phyloP scores from a whole-genome alignment of 169 alveolate species.

The Hepatocystis sp. region DNA sequence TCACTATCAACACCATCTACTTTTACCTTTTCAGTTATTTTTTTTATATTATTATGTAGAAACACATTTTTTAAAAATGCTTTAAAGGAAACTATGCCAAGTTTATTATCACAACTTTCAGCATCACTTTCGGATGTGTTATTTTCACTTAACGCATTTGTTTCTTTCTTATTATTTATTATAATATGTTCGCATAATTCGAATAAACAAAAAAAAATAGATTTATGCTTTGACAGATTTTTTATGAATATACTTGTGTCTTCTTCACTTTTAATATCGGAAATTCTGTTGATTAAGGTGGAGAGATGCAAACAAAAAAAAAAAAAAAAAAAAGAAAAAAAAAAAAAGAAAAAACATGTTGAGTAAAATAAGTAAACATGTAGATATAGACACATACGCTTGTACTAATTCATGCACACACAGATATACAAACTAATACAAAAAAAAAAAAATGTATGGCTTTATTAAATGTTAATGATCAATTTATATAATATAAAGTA shows the following conservation, averaged over 20 bases:
- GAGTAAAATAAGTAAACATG: no score
- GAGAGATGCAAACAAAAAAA: constrained; percentile 5
- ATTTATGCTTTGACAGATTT: constrained; percentile 44
- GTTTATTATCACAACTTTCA: constrained; percentile 58
- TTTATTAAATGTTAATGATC: no score
- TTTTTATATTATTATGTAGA: constrained; percentile 27
- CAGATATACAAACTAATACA: no score
- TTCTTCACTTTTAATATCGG: constrained; percentile 28
- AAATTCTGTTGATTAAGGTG: no score
- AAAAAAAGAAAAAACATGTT: constrained; percentile 1
- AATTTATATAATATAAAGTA: no score
- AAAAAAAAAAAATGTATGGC: no score
- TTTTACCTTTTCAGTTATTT: constrained; percentile 32
- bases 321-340: background rate
- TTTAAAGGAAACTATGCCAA: constrained; percentile 20
- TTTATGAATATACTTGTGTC: constrained; percentile 20
- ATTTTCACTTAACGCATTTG: constrained; percentile 18
- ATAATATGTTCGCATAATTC: constrained; percentile 43
- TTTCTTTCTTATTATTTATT: constrained; percentile 44
- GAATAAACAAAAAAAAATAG: constrained; percentile 55
- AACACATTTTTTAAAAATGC: constrained; percentile 35
- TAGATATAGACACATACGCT: no score
- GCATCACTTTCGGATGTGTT: constrained; percentile 28
- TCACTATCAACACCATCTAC: no score
- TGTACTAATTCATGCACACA: no score